These are phyloP conservation scores for Moniliella sp. DNA, from an alignment of 1,284 basidiomycete species.

Conservation along the genomic window DNA sequence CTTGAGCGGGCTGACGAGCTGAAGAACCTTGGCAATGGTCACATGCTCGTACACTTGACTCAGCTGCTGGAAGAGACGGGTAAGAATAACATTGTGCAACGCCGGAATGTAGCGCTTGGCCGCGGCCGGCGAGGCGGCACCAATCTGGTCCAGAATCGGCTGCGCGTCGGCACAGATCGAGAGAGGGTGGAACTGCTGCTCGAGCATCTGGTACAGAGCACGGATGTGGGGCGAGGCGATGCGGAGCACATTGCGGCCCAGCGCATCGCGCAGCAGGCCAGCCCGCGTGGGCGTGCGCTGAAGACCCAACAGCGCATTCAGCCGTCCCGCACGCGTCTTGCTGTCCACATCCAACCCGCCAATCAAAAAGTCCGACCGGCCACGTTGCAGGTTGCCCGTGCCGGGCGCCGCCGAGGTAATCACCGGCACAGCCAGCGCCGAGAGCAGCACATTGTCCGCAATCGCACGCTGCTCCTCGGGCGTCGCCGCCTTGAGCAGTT, in stretches of 20 bases:
- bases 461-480: slow-evolving; percentile 60
- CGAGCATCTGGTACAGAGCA: slow-evolving; percentile 68
- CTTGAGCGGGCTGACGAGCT: slow-evolving; percentile 30
- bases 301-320: slow-evolving; percentile 70
- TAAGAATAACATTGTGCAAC: slow-evolving; percentile 73
- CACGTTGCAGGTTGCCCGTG: slow-evolving; percentile 41
- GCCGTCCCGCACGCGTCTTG: slow-evolving; percentile 46
- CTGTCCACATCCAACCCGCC: slow-evolving; percentile 37
- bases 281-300: slow-evolving; percentile 64
- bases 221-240: slow-evolving; percentile 57
- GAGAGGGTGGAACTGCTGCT: slow-evolving; percentile 83
- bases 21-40: slow-evolving; percentile 37
- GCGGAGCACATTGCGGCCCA: slow-evolving; percentile 58
- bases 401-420: slow-evolving; percentile 41
- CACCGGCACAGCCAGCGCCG: slow-evolving; percentile 78
- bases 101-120: slow-evolving; percentile 53
- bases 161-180: slow-evolving; percentile 62
- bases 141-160: slow-evolving; percentile 48
- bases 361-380: slow-evolving; percentile 42
- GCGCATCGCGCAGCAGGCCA: slow-evolving; percentile 44
- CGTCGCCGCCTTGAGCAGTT: slow-evolving; percentile 20
- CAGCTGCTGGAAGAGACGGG: slow-evolving; percentile 76
- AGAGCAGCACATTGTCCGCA: slow-evolving; percentile 76
- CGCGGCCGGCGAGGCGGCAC: slow-evolving; percentile 18
- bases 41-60: slow-evolving; percentile 82